phyloP scores from a whole-genome alignment of 2,329 filamentous ascomycete genomes.

The Colletotrichum euphorbiae region DNA sequence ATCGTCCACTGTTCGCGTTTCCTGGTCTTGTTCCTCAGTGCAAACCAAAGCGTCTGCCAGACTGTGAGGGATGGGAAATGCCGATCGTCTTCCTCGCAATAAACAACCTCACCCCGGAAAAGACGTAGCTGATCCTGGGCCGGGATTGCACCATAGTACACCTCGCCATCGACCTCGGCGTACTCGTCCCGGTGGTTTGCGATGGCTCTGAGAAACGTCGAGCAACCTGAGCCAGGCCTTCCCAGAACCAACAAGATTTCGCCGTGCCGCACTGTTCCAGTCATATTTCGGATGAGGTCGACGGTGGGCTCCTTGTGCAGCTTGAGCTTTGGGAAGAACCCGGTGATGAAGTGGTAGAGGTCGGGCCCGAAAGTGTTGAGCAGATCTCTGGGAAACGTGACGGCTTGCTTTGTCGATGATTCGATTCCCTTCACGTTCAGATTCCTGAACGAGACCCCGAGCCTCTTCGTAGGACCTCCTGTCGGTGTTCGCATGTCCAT shows the following conservation, averaged over 20 bases:
- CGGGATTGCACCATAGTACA: slow-evolving; percentile 78
- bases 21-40: slow-evolving; percentile 79
- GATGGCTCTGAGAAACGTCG: slow-evolving; percentile 81
- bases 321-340: slow-evolving; percentile 50
- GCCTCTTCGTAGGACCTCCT: slow-evolving; percentile 77
- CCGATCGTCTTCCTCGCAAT: slow-evolving; percentile 81
- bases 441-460: slow-evolving; percentile 82
- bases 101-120: slow-evolving; percentile 81
- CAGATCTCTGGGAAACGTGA: slow-evolving; percentile 79
- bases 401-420: slow-evolving; percentile 74
- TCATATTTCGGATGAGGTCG: slow-evolving; percentile 48
- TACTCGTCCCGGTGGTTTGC: slow-evolving; percentile 76
- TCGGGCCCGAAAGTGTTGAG: slow-evolving; percentile 85
- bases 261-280: slow-evolving; percentile 50
- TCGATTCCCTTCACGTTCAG: slow-evolving; percentile 79
- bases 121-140: slow-evolving; percentile 74
- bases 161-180: slow-evolving; percentile 74
- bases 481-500: slow-evolving; percentile 77
- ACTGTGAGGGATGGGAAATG: slow-evolving; percentile 82
- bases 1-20: slow-evolving; percentile 73
- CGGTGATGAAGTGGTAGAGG: slow-evolving; percentile 71
- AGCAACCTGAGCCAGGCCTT: slow-evolving; percentile 79
- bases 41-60: slow-evolving; percentile 81
- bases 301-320: slow-evolving; percentile 44
- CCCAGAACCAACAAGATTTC: slow-evolving; percentile 65